Base-by-base conservation (phyloP, 2,329 filamentous ascomycete species). In the Aspergillus cejpii region DNA sequence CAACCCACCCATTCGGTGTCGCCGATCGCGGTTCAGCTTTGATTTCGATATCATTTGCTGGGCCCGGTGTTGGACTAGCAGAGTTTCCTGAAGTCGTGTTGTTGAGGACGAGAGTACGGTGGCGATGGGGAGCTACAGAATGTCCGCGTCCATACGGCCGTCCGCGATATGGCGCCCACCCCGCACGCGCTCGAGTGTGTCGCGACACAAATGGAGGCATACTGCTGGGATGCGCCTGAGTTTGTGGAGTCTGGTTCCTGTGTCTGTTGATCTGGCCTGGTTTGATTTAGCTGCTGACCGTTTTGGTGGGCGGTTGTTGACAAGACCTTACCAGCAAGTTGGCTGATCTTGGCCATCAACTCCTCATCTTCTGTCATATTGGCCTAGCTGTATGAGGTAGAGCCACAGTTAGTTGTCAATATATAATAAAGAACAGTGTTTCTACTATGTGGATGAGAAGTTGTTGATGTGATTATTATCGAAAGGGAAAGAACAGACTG, bases 191-290 rank as follows among this genome's bases (percentile, higher is more conserved):
- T 38, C 57, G 63, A 43, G 60, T 49, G 19, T 62, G 57, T 38
- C 61, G 61, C 40, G 61, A 55, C 17, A 59, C 60, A 43, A 63
- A 49, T 26, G 58, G 46, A 14, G 43, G 52, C 27, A 58, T 57
- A 23, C 54, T 53, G 34, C 43, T 49, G 10, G 56, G 55, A 1
- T 57, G 28, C 23, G 54, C 44, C n/a, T 54, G 43, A 5, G 51
- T 38, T 7, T 60, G 57, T 2, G 56, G 43, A 5, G 42, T 45
- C 48, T 83, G 77, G 51, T 78, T 85, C 65, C 86, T 89, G 70
- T 86, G 83, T 41, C 82, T 80, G 63, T 89, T 89, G 62, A 92
- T 91, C 67, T 86, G 83, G 54, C 84, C 85, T 88, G 52, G 7
- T 29, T 34, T 34, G 47, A 31, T 50, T 51, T 36, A 53, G 44